A percentile compares a stretch with the other conserved stretches of the same genome.
Conservation (phyloP, 495 filamentous ascomycete genomes). For the Thozetella sp. region DNA sequence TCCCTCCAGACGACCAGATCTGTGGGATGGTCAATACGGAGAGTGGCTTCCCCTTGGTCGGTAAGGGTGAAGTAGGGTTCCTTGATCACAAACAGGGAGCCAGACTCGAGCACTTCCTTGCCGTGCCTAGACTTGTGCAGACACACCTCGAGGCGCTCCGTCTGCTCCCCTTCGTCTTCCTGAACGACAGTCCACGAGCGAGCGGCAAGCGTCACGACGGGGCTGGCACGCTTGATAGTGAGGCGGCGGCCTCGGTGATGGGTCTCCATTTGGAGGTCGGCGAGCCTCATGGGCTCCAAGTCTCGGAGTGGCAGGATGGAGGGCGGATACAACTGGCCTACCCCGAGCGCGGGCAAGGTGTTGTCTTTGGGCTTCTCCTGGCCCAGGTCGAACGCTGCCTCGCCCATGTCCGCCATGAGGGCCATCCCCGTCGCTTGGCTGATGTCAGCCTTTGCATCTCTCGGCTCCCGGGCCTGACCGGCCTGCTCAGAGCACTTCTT, state of each 20-base stretch:
- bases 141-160: conserved; percentile 27
- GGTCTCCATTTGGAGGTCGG: conserved; percentile 40
- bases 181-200: conserved; percentile 36
- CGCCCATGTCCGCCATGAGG: conserved; percentile 33
- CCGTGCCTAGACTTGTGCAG: conserved; percentile 28
- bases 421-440: conserved; percentile 26
- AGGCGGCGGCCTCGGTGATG: conserved; percentile 44
- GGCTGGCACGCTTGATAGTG: conserved; percentile 25
- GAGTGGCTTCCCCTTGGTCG: conserved; percentile 34
- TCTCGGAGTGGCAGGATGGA: conserved; percentile 20
- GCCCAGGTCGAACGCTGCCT: conserved; percentile 13
- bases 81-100: conserved; percentile 41
- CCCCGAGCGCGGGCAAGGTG: conserved; percentile 18
- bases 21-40: conserved; percentile 54
- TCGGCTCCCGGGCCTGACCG: conserved; percentile 20
- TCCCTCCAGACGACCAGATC: conserved; percentile 29
- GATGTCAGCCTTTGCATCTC: conserved; percentile 16
- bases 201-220: conserved; percentile 31
- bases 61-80: conserved; percentile 50
- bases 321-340: conserved; percentile 34
- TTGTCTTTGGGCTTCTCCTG: conserved; percentile 11
- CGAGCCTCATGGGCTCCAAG: conserved; percentile 27
- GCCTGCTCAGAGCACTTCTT: conserved; percentile 22
- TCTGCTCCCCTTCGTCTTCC: conserved; percentile 38
- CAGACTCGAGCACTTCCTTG: conserved; percentile 24